A percentile compares a stretch with the other conserved stretches of the same genome.
Conservation (phyloP, 352 stramenopile species). For the Pythium dissimile region DNA sequence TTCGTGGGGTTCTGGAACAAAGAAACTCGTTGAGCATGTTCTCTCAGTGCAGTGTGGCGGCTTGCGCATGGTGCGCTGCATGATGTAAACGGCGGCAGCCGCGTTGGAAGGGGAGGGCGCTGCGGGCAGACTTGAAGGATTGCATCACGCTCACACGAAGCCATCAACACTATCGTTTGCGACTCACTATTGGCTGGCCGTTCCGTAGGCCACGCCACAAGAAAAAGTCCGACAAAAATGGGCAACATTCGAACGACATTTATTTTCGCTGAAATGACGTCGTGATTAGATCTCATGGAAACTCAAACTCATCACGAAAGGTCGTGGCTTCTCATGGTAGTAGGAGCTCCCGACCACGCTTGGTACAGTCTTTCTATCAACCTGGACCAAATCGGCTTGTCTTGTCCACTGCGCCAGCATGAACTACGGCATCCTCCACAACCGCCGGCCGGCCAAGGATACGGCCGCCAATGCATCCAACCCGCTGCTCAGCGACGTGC, state of each 20-base stretch:
- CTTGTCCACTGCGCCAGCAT: no score
- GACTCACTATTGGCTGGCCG: conserved; percentile 7
- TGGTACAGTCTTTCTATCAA: no score
- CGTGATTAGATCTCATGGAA: not conserved
- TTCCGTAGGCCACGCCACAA: conserved; percentile 14
- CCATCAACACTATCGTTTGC: conserved; percentile 18
- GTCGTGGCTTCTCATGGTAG: conserved; percentile 17
- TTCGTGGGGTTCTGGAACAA: no score
- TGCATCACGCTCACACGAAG: conserved; percentile 15
- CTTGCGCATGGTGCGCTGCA: not conserved
- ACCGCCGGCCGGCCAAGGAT: conserved; percentile 39
- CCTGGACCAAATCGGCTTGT: no score
- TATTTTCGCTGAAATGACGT: not conserved
- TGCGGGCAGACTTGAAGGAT: no score
- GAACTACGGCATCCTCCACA: conserved; percentile 88
- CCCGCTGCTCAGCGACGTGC: conserved; percentile 46
- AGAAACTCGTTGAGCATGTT: no score
- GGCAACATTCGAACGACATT: conserved; percentile 20
- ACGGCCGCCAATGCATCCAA: conserved; percentile 18
- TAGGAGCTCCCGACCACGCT: no score
- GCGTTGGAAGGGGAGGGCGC: no score
- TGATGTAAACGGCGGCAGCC: conserved; percentile 14
- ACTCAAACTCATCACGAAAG: conserved; percentile 6
- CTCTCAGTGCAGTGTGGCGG: no score
- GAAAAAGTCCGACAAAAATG: conserved; percentile 15